phyloP scores from a whole-genome alignment of 345 rosid species.

The Atalantia buxifolia region DNA sequence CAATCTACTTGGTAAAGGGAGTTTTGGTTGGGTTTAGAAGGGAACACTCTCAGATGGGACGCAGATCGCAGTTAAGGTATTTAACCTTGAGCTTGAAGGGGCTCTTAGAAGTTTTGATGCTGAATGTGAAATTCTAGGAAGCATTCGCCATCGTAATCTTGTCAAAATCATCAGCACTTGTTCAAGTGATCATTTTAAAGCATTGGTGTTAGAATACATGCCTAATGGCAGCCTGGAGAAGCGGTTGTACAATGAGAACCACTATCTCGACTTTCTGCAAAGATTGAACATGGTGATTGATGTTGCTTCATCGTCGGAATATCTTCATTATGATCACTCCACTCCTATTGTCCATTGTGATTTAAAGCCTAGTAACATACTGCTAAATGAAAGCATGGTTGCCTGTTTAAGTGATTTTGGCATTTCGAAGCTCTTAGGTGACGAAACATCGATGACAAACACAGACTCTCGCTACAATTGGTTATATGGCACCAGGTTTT shows the following conservation, averaged over 20 bases:
- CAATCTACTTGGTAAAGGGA: constrained; percentile 5
- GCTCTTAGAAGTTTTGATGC: neutral
- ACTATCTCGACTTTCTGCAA: neutral
- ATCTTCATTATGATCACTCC: constrained; percentile 5
- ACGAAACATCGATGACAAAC: neutral
- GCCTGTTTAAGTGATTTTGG: constrained; percentile 13
- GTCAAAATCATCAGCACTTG: neutral
- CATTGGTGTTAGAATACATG: neutral
- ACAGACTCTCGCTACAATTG: neutral
- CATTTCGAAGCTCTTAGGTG: neutral
- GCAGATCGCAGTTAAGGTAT: neutral
- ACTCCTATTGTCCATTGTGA: neutral
- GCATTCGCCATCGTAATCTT: constrained; percentile 5
- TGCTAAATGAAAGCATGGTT: neutral
- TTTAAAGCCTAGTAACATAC: neutral
- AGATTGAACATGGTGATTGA: constrained; percentile 2
- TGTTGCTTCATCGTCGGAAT: neutral
- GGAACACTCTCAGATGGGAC: constrained; percentile 6
- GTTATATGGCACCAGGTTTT: constrained; percentile 14
- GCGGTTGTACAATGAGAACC: neutral
- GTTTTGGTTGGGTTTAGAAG: constrained; percentile 7
- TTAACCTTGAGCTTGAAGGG: neutral
- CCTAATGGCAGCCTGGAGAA: constrained; percentile 7
- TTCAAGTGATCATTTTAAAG: neutral
- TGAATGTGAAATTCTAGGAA: constrained; percentile 4